Percentiles rank a stretch among this genome's conserved stretches.
Conservation (phyloP, 202 grass and related monocot species). For the Digitaria exilis region DNA sequence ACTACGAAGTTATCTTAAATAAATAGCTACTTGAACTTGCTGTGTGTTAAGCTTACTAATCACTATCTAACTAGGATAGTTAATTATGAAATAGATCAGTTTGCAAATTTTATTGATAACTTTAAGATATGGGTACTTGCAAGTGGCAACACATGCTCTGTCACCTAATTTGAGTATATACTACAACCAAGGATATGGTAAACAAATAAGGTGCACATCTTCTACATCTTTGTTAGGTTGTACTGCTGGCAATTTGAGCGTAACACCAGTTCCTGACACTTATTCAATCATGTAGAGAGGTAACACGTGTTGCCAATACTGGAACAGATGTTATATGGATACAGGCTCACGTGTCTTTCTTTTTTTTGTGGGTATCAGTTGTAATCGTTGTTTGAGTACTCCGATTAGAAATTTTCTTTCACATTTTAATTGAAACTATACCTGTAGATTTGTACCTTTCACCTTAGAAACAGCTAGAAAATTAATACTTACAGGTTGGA, state of each 20-base stretch:
- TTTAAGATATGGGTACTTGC: not conserved
- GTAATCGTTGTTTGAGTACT: not conserved
- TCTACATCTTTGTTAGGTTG: not conserved
- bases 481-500: not conserved
- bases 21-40: not conserved
- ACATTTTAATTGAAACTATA: not conserved
- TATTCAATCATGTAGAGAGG: not conserved
- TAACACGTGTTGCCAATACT: not conserved
- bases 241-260: not conserved
- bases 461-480: not conserved
- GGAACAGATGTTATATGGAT: not conserved
- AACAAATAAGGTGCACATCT: not conserved
- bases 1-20: not conserved
- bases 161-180: not conserved
- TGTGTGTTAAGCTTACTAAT: not conserved
- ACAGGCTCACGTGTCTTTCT: no score
- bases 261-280: not conserved
- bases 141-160: not conserved
- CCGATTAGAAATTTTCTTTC: not conserved
- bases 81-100: slow-evolving; percentile 5
- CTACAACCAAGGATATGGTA: not conserved
- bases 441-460: not conserved
- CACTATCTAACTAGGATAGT: not conserved
- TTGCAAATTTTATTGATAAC: not conserved
- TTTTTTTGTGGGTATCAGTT: not conserved